A percentile compares a stretch with the other conserved stretches of the same genome.
phyloP scores from a whole-genome alignment of 2,329 filamentous ascomycete species.

The Stemphylium beticola region DNA sequence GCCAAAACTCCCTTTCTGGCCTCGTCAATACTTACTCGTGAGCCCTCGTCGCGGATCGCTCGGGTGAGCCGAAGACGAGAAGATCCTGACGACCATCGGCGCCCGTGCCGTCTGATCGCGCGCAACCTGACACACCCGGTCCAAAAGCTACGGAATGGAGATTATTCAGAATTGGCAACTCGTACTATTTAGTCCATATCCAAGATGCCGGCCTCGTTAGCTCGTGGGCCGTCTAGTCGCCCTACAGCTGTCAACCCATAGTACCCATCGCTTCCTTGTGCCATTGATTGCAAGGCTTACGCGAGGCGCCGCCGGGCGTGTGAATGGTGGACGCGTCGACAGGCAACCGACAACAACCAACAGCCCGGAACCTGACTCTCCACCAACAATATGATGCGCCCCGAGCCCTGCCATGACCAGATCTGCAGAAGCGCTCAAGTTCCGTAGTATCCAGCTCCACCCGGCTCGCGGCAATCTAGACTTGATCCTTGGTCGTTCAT shows the following conservation, averaged over 20 bases:
- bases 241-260: constrained; percentile 40
- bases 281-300: constrained; percentile 28
- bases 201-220: constrained; percentile 19
- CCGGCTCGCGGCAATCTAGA: constrained; percentile 3
- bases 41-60: constrained; percentile 42
- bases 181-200: constrained; percentile 19
- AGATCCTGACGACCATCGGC: constrained; percentile 35
- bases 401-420: constrained; percentile 5
- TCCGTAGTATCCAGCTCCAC: constrained; percentile 1
- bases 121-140: constrained; percentile 31
- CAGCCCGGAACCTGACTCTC: constrained; percentile 25
- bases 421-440: constrained; percentile 14
- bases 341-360: constrained; percentile 30
- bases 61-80: constrained; percentile 39
- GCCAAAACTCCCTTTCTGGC: constrained; percentile 24
- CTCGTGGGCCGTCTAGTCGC: constrained; percentile 34
- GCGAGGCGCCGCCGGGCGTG: constrained; percentile 32
- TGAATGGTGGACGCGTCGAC: constrained; percentile 24
- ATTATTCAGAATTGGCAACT: constrained; percentile 15
- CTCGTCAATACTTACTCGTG: constrained; percentile 32
- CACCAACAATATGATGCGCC: constrained; percentile 12
- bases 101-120: constrained; percentile 37
- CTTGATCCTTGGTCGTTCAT: constrained; percentile 4
- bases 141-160: constrained; percentile 13
- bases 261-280: constrained; percentile 32